phyloP scores from a whole-genome alignment of 352 stramenopile species.

The Pythium brachiatum region DNA sequence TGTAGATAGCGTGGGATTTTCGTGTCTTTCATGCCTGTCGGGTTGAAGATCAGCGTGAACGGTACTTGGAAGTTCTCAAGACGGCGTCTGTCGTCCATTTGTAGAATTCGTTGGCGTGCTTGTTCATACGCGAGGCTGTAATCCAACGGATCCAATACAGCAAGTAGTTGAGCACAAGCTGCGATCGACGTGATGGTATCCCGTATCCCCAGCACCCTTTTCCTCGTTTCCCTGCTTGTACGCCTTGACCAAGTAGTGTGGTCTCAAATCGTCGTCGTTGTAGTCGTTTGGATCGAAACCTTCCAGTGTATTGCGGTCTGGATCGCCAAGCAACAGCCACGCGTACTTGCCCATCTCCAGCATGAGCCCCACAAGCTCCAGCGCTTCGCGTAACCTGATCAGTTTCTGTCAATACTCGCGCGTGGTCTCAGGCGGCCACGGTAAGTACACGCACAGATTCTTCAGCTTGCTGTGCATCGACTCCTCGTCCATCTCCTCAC shows the following conservation, averaged over 20 bases:
- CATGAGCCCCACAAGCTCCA: slow-evolving; percentile 17
- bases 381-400: slow-evolving; percentile 8
- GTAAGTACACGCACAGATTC: slow-evolving; percentile 18
- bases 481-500: slow-evolving; percentile 11
- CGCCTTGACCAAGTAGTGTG: slow-evolving; percentile 16
- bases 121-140: neutral
- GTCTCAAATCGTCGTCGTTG: slow-evolving; percentile 12
- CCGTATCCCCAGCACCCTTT: neutral
- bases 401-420: slow-evolving; percentile 3
- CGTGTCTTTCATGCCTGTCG: neutral
- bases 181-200: neutral
- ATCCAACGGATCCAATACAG: neutral
- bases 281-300: slow-evolving; percentile 19
- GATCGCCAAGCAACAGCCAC: slow-evolving; percentile 4
- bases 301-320: neutral
- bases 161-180: neutral
- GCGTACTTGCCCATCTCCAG: slow-evolving; percentile 8
- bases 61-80: neutral
- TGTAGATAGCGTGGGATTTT: neutral
- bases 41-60: neutral
- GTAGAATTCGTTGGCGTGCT: neutral
- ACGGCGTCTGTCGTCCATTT: neutral
- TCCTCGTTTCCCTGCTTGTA: neutral
- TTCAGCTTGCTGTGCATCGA: slow-evolving; percentile 21
- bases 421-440: slow-evolving; percentile 6